A percentile compares a stretch with the other conserved stretches of the same genome.
phyloP scores from a whole-genome alignment of 306 rosid genomes.

The Styphnolobium japonicum region DNA sequence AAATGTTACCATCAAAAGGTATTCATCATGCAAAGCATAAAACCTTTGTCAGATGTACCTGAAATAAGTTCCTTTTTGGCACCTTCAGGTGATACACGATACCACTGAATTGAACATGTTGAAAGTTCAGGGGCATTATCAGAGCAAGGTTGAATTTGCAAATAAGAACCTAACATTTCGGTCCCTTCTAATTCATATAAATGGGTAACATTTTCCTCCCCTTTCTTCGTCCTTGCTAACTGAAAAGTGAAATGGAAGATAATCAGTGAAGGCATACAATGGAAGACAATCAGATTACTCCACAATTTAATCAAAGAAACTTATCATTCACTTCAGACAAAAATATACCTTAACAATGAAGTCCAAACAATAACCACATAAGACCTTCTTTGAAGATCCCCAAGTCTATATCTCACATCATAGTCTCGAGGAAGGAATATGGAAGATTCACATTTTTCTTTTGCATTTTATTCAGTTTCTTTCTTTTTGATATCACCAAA shows the following conservation, averaged over 20 bases:
- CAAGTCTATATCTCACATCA: background rate
- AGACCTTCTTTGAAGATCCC: background rate
- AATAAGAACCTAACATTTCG: conserved; percentile 81
- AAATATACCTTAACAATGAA: background rate
- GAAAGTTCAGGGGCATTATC: conserved; percentile 59
- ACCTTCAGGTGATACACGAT: conserved; percentile 62
- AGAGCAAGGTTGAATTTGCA: conserved; percentile 64
- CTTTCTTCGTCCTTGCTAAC: conserved; percentile 65
- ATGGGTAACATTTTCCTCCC: conserved; percentile 46
- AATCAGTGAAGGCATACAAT: conserved; percentile 2
- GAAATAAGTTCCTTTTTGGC: conserved; percentile 78
- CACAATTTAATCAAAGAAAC: background rate
- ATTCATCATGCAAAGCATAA: background rate
- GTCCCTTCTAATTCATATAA: conserved; percentile 71
- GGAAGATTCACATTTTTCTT: background rate
- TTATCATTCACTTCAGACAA: background rate
- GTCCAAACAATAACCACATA: conserved; percentile 3
- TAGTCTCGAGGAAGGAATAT: background rate
- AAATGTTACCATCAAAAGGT: background rate
- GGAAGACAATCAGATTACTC: background rate
- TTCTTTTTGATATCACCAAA: background rate
- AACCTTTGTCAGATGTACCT: conserved; percentile 41
- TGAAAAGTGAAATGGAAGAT: conserved; percentile 29
- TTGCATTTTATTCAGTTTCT: background rate
- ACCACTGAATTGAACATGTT: conserved; percentile 74